Base-by-base conservation (phyloP, 2,329 filamentous ascomycete genomes). In the Ophiostoma novo-ulmi region DNA sequence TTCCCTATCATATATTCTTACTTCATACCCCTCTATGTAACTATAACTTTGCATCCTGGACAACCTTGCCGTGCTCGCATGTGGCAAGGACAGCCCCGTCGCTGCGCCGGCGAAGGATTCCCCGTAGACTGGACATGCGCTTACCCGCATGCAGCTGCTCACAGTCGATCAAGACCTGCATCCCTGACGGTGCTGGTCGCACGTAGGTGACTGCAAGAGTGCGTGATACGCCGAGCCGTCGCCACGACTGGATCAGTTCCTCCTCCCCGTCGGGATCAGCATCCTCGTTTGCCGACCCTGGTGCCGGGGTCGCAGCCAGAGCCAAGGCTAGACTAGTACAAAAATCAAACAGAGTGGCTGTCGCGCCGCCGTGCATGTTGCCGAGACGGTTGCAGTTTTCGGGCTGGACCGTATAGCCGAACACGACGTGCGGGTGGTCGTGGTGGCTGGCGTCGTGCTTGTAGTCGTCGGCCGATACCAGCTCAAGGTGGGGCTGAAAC, bases 151-250 rank as follows among this genome's bases (percentile, higher is more conserved):
- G 84, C 5, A 89, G 78, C 20, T 89, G 78, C 75, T 88, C 85
- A 74, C 84, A 85, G 73, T 86, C 82, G 63, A 91, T 76, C 26
- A 85, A 75, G 10, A 88, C 79, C 74, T 82, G 80, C 0, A 79
- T 80, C 11, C 85, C 88, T 14, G 77, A 76, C 1, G 85, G 85
- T 3, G 85, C 82, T 1, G 90, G 89, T 0, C 88, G 83, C 72
- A 92, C 79, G 77, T 91, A 93, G 0, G 88, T 91, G 61, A 90
- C 83, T 75, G 85, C 87, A 70, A 93, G 81, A 36, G 86, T 88
- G 71, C 90, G 84, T 76, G 83, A 88, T 36, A 92, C 89, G 52
- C 90, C 89, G 35, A 88, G 82, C 55, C 80, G 80, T 70, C 82
- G 80, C 85, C 89, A 91, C 10, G 65, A 26, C 36, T 67, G 20